phyloP scores from a whole-genome alignment of 805 yeast genomes.

The Zygosaccharomyces gambellarensis region DNA sequence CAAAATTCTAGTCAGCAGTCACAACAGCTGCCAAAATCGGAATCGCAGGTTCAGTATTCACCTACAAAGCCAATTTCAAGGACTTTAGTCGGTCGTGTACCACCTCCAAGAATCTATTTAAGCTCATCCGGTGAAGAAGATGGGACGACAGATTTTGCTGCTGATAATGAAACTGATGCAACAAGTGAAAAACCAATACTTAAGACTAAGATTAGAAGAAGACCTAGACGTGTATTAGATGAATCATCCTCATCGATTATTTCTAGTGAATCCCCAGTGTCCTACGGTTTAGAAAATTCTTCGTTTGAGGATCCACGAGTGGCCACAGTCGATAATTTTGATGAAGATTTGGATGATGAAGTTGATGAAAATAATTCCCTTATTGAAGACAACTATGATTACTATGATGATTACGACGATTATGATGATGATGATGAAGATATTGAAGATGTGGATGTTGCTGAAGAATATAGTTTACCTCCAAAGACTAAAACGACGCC shows the following conservation, averaged over 20 bases:
- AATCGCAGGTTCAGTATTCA: neutral
- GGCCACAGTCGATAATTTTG: neutral
- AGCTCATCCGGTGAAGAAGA: constrained; percentile 7
- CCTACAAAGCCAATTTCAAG: constrained; percentile 4
- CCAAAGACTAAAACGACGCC: neutral
- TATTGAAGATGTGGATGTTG: constrained; percentile 5
- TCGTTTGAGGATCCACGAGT: constrained; percentile 1
- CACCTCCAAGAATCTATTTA: constrained; percentile 17
- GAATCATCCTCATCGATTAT: constrained; percentile 3
- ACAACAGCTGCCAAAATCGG: neutral
- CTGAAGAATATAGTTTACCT: constrained; percentile 2
- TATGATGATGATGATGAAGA: constrained; percentile 7
- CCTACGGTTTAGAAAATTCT: constrained; percentile 1
- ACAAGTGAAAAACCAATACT: neutral
- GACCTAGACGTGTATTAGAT: neutral
- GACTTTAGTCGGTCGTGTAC: constrained; percentile 13
- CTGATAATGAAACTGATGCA: constrained; percentile 3
- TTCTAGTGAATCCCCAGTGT: constrained; percentile 3
- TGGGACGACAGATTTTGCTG: neutral
- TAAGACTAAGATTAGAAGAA: neutral
- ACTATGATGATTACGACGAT: constrained; percentile 6
- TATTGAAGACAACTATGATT: neutral
- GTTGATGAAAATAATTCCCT: constrained; percentile 4
- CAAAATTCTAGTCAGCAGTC: neutral
- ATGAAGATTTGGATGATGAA: constrained; percentile 5